Base-by-base conservation (phyloP, 192 early-diverging fungal genomes). In the Coemansia sp. region DNA sequence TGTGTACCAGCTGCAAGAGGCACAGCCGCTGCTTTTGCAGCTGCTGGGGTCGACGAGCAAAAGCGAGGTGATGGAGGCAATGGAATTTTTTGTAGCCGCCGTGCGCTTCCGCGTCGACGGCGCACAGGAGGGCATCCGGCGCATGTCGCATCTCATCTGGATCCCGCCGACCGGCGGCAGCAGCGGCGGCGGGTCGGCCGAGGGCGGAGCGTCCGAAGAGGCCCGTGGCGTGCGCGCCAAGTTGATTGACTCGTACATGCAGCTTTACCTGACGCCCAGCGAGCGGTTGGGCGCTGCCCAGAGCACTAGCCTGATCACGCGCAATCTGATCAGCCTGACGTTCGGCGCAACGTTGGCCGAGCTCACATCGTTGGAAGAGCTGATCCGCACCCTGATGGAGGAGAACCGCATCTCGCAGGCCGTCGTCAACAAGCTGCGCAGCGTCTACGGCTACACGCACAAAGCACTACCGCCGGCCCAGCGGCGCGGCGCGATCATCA, bases 121-220 rank as follows among this genome's bases (percentile, higher is more conserved):
- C 5, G 91, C 96, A 29, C 78, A 72, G 85, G 90, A 89, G 28
- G 97, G 96, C 34, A 89, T 98, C 56, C 85, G 89, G 45, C 89
- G 87, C 66, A 99, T 99, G 96, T 85, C 96, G 11, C 96, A 98
- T 73, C 90, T 98, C 50, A 90, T 99, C 20, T 99, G 90, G 90
- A 88, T 85, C 62, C 86, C 87, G 45, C 84, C 88, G 28, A 88
- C 83, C 32, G 82, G 78, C 48, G 64, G 63, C 66, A 68, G 55
- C 64, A 50, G 52, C 18, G 48, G 54, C 48, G 58, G 57, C 48
- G 18, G 45, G 2, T 22, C 64, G 0, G 59, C 36, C 45, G 79
- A 73, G 16, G 74, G 70, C 60, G 29, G 48, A n/a, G 38, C 62
- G 16, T 60, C 66, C 4, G 90, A 92, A 71, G 89, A 92, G 63